Conservation (phyloP, 345 rosid genomes). For the Eucalyptus erythrocorys region DNA sequence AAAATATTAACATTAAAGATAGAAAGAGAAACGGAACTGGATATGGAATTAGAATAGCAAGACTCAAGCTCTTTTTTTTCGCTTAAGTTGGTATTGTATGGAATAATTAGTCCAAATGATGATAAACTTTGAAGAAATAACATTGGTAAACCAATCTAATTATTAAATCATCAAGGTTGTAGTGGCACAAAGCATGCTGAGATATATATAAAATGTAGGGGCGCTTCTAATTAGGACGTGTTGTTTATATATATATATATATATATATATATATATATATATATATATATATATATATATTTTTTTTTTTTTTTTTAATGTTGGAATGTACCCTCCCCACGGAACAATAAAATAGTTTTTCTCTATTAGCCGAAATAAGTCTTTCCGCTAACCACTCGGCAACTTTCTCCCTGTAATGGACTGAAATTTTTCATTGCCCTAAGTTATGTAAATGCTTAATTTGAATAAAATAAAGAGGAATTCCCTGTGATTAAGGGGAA, state of each 20-base stretch:
- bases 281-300: no score
- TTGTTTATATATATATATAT: no score
- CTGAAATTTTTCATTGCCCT: background rate
- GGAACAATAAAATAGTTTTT: background rate
- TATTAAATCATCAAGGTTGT: background rate
- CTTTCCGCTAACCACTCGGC: background rate
- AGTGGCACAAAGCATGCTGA: background rate
- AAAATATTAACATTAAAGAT: no score
- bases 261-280: no score
- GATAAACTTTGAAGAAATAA: background rate
- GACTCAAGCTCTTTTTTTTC: background rate
- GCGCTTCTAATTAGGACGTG: background rate
- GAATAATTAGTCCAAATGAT: background rate
- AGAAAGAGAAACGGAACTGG: background rate
- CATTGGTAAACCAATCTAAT: background rate
- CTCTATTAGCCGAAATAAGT: background rate
- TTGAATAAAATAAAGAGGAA: background rate
- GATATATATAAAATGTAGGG: background rate
- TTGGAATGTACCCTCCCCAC: no score
- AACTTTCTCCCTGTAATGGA: background rate
- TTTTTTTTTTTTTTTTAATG: no score
- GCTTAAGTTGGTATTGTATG: background rate
- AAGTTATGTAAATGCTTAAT: background rate
- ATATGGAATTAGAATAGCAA: background rate
- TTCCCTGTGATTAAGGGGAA: background rate